Percentiles rank a stretch among this genome's conserved stretches.
phyloP scores from a whole-genome alignment of 495 filamentous ascomycete genomes.

The Trichoderma gamsii region DNA sequence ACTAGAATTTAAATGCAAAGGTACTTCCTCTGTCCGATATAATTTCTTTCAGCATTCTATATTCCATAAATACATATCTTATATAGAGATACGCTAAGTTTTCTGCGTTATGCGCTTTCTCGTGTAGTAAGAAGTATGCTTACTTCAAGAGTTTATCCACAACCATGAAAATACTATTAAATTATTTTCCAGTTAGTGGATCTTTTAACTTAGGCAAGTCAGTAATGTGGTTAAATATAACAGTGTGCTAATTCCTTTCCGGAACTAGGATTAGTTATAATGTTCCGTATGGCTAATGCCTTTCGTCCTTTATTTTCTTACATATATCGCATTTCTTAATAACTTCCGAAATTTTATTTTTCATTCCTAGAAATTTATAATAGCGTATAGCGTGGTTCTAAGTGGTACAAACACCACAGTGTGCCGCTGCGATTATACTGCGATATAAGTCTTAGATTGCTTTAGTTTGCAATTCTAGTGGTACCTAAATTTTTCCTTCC shows the following conservation, averaged over 20 bases:
- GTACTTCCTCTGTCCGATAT: slow-evolving; percentile 22
- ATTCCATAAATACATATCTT: slow-evolving; percentile 14
- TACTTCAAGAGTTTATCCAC: background rate
- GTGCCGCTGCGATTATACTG: no score
- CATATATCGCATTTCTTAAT: background rate
- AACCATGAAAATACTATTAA: slow-evolving; percentile 33
- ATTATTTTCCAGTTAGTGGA: no score
- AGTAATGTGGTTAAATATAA: no score
- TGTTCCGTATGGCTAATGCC: background rate
- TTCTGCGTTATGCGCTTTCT: background rate
- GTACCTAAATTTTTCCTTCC: slow-evolving; percentile 28
- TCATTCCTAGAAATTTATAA: no score
- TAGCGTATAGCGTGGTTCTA: no score
- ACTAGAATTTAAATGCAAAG: slow-evolving; percentile 1
- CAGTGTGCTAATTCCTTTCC: no score
- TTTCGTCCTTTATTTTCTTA: background rate
- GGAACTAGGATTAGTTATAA: no score
- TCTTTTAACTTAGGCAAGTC: no score
- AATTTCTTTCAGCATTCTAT: slow-evolving; percentile 19
- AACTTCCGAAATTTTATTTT: no score
- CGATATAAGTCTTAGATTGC: no score
- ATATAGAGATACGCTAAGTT: slow-evolving; percentile 13
- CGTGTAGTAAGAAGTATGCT: background rate
- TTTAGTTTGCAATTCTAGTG: slow-evolving; percentile 29
- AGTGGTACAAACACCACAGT: no score